Evolutionary conservation across 176 grass and related monocot genomes (phyloP).

Genomic region (Cenchrus fungigraminus): DNA sequence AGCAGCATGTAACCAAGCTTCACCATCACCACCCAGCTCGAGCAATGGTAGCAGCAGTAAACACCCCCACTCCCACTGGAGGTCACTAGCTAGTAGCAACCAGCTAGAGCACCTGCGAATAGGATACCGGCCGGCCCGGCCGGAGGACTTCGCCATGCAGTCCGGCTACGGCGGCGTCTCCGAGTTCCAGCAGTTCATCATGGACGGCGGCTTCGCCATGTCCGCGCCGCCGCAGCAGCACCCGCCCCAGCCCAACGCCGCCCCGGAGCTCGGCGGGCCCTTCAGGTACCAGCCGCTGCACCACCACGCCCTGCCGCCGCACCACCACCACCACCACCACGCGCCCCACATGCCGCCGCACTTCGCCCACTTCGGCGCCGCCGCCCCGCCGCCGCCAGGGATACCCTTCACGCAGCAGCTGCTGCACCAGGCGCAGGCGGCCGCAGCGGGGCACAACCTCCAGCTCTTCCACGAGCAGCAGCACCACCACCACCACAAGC

Average conservation of each 20-base stretch:
- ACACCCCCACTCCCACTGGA: background rate
- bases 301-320: constrained; percentile 59
- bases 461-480: constrained; percentile 74
- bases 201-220: constrained; percentile 60
- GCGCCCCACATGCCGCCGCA: constrained; percentile 48
- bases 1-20: constrained; percentile 10
- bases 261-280: constrained; percentile 43
- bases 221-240: constrained; percentile 48
- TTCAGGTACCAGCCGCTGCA: constrained; percentile 58
- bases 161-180: constrained; percentile 81
- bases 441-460: constrained; percentile 41
- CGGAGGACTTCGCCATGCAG: constrained; percentile 52
- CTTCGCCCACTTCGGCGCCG: constrained; percentile 57
- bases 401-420: constrained; percentile 87
- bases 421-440: constrained; percentile 57
- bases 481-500: constrained; percentile 40
- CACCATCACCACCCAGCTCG: background rate
- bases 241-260: background rate
- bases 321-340: constrained; percentile 36
- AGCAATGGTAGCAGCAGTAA: background rate
- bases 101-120: background rate
- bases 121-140: background rate
- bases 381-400: background rate
- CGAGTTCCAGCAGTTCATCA: constrained; percentile 89
- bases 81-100: background rate